Evolutionary conservation across 352 stramenopile species (phyloP).

Genomic region (Thraustochytrium aureum): DNA sequence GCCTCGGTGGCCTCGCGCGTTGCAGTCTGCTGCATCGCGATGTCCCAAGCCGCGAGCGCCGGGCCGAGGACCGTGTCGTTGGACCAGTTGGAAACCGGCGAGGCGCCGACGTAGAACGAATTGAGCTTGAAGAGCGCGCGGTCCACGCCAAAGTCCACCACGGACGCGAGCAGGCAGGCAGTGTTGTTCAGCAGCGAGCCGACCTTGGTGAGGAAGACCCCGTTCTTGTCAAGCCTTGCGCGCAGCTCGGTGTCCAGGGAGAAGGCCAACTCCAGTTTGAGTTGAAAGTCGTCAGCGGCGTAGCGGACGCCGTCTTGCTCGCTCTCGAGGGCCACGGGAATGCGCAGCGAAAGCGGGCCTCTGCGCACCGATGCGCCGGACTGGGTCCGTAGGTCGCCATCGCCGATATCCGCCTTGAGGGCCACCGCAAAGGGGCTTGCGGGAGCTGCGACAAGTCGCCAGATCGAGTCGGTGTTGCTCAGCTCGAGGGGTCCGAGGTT

Average conservation of each 20-base stretch:
- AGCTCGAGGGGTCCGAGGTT: no score
- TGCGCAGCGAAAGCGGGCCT: neutral
- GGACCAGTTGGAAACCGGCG: no score
- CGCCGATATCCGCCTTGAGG: neutral
- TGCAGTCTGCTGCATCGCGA: neutral
- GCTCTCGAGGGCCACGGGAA: neutral
- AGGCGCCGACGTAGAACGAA: neutral
- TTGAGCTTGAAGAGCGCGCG: no score
- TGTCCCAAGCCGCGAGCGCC: slow-evolving; percentile 1
- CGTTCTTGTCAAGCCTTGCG: neutral
- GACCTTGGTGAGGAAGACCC: neutral
- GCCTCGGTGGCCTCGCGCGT: neutral
- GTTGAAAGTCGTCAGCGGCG: neutral
- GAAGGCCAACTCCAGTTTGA: neutral
- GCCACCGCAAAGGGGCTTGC: neutral
- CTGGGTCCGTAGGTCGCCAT: neutral
- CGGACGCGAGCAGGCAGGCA: neutral
- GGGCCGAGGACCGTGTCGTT: neutral
- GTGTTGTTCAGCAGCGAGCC: neutral
- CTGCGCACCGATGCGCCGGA: neutral
- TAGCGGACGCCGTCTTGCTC: neutral
- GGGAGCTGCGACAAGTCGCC: neutral
- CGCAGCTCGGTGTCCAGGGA: neutral
- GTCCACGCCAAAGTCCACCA: no score
- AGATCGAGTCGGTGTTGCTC: neutral